phyloP scores from a whole-genome alignment of 2,329 filamentous ascomycete genomes.

The Sclerotinia spermophila region DNA sequence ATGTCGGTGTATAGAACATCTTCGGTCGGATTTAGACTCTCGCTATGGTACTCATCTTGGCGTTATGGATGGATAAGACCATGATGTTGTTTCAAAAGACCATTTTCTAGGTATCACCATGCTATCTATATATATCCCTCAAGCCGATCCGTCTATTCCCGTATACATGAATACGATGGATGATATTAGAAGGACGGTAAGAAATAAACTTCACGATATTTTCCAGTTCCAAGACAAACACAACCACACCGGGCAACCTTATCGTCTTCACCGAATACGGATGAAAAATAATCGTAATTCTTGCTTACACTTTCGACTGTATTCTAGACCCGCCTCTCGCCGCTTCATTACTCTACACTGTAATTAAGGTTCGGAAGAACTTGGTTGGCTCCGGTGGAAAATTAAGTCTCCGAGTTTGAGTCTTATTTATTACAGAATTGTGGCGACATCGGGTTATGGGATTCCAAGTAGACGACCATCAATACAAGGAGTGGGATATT shows the following conservation, averaged over 20 bases:
- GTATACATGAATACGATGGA: not conserved
- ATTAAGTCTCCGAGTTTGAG: not conserved
- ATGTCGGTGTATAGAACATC: not conserved
- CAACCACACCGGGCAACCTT: not conserved
- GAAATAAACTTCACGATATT: not conserved
- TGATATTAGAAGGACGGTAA: not conserved
- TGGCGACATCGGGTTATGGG: conserved; percentile 9
- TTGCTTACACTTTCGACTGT: conserved; percentile 8
- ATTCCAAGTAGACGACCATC: not conserved
- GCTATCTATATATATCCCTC: not conserved
- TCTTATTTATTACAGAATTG: not conserved
- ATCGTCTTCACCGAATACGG: not conserved
- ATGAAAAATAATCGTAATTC: not conserved
- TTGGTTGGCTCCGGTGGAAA: not conserved
- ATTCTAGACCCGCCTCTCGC: conserved; percentile 12
- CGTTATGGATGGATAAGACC: not conserved
- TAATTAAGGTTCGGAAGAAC: not conserved
- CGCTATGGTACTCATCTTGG: not conserved
- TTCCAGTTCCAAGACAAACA: not conserved
- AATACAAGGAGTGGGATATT: not conserved
- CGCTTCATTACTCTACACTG: not conserved
- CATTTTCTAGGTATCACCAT: not conserved
- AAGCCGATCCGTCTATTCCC: not conserved
- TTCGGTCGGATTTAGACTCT: not conserved
- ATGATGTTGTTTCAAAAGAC: not conserved